Evolutionary conservation across 192 early-diverging fungal species (phyloP), one percentile per base, ranked within the genome.

Genomic region (Thoreauomyces humboldtii): DNA sequence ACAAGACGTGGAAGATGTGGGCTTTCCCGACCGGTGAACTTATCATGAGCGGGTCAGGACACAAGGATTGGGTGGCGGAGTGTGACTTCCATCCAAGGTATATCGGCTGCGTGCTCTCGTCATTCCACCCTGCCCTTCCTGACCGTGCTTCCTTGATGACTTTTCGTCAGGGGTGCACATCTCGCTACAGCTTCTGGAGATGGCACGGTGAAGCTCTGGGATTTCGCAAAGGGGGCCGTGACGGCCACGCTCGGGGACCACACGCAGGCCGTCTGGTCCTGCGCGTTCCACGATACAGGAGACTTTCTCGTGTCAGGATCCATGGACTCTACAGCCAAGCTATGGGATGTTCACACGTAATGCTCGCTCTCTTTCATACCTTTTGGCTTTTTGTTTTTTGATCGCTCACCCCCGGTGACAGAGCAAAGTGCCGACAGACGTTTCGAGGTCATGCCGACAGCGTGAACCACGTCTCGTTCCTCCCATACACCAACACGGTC

Each of bases 11-110:
- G 82, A 84, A 84, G 53, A 65, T 84, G 75, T 84, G 77, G 77
- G 69, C 77, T 3, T 82, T 84, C 55, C 82, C 82, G 15, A 68
- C 68, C 37, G 79, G 82, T 7, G 82, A 84, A 34, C 59, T 84
- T 2, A 77, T 84, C 19, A 79, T 84, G 77, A 76, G 70, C 44
- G 82, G 82, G 0, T 67, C 71, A 34, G 82, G 80, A 9, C 82
- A 84, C 50, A 71, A 71, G 27, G 77, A 80, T 65, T 84, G 82
- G 82, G 73, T 84, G 31, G 70, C 80, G 0, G 80, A 84, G 43
- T 81, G 79, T 47, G 82, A 84, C 42, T 84, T 84, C 56, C 79
- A 84, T 71, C 82, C 82, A 41, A 68, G 63, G 80, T 81, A 76
- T 27, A 46, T 42, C 29, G n/a, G 7, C 53, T 5, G n/a, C 24